Evolutionary conservation across 2,329 filamentous ascomycete species (phyloP).

Genomic region (Clonostachys sp.): DNA sequence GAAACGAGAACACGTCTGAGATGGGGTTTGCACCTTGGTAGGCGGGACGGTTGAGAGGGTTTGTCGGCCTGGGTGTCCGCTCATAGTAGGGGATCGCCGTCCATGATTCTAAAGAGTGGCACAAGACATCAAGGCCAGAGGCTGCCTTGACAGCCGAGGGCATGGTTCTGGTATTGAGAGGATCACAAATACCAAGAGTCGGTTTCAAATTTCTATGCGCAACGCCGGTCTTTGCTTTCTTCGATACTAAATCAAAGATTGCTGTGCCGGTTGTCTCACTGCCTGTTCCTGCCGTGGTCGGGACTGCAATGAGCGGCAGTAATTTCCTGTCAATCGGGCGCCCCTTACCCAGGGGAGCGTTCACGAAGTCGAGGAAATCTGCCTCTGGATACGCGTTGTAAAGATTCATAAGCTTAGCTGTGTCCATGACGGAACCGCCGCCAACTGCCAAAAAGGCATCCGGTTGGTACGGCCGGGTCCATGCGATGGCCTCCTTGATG

Average conservation of each 20-base stretch:
- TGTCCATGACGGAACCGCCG: conserved; percentile 90
- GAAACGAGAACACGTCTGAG: conserved; percentile 91
- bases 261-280: conserved; percentile 97
- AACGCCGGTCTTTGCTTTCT: conserved; percentile 91
- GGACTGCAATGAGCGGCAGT: conserved; percentile 68
- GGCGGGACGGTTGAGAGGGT: conserved; percentile 85
- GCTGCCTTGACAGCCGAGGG: conserved; percentile 87
- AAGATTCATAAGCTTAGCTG: conserved; percentile 97
- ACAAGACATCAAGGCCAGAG: conserved; percentile 91
- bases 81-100: conserved; percentile 94
- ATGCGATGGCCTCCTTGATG: conserved; percentile 84
- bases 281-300: conserved; percentile 74
- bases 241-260: conserved; percentile 91
- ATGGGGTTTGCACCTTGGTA: conserved; percentile 98
- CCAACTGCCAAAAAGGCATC: conserved; percentile 93
- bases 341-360: conserved; percentile 71
- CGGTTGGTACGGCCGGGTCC: conserved; percentile 72
- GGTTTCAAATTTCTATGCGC: conserved; percentile 95
- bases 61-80: conserved; percentile 75
- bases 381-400: conserved; percentile 89
- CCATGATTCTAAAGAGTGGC: conserved; percentile 94
- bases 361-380: conserved; percentile 96
- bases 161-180: conserved; percentile 94
- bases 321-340: conserved; percentile 62
- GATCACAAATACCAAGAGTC: conserved; percentile 79